Evolutionary conservation across 345 rosid species (phyloP).

Genomic region (Pseudoturritis turrita): DNA sequence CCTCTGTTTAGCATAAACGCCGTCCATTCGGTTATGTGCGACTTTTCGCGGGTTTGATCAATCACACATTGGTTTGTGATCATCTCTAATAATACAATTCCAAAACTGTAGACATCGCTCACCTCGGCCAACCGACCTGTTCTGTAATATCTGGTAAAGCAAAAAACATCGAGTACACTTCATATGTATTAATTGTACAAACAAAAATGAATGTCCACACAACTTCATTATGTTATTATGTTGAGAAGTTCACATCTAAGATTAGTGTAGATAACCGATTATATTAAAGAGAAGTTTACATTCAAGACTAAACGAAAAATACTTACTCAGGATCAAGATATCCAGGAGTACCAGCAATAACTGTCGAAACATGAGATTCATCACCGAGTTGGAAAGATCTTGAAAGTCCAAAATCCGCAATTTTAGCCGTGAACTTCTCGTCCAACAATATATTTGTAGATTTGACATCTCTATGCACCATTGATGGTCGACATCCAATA

Average conservation of each 20-base stretch:
- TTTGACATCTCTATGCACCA: conserved; percentile 13
- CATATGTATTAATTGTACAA: background rate
- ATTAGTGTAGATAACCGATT: too few relatives aligned
- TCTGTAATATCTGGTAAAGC: conserved; percentile 10
- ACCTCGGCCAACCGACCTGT: conserved; percentile 30
- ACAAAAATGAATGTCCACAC: background rate
- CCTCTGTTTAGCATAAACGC: conserved; percentile 31
- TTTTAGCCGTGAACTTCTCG: conserved; percentile 34
- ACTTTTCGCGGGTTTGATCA: background rate
- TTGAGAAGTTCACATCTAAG: too few relatives aligned
- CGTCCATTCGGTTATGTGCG: conserved; percentile 34
- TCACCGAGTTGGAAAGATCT: conserved; percentile 20
- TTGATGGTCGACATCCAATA: conserved; percentile 1
- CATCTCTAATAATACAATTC: conserved; percentile 44
- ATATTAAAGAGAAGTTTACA: background rate
- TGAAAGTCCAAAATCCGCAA: conserved; percentile 22
- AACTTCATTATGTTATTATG: too few relatives aligned
- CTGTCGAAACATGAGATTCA: background rate
- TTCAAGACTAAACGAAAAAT: background rate
- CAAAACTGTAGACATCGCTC: conserved; percentile 54
- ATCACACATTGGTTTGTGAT: conserved; percentile 42
- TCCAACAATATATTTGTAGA: conserved; percentile 22
- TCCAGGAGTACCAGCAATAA: conserved; percentile 30
- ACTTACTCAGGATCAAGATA: conserved; percentile 32
- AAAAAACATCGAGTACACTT: background rate